phyloP scores from a whole-genome alignment of 208 protist genomes.

The Crithidia fasciculata region DNA sequence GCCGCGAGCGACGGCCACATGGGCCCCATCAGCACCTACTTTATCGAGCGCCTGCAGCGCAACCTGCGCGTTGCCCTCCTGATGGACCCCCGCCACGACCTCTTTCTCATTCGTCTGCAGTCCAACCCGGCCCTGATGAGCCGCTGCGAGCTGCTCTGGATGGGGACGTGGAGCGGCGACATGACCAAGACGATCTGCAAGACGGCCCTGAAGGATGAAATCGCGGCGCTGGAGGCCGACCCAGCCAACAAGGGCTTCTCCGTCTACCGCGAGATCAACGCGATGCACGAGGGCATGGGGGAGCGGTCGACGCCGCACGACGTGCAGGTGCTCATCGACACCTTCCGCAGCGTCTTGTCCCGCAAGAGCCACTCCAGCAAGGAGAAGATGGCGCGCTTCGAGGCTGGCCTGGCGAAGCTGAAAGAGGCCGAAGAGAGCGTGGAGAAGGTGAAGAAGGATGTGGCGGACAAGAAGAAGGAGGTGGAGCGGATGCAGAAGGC shows the following conservation, averaged over 20 bases:
- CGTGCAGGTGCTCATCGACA: conserved; percentile 86
- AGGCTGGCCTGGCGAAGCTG: conserved; percentile 94
- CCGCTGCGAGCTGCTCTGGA: conserved; percentile 95
- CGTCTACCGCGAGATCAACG: conserved; percentile 85
- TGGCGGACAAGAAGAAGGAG: conserved; percentile 85
- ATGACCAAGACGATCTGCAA: conserved; percentile 89
- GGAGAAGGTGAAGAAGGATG: conserved; percentile 90
- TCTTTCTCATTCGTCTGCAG: conserved; percentile 91
- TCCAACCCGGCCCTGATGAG: conserved; percentile 96
- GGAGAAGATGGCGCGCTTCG: conserved; percentile 81
- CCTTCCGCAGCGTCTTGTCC: conserved; percentile 80
- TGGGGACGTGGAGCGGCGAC: conserved; percentile 92
- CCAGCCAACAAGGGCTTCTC: conserved; percentile 78
- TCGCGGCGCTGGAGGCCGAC: conserved; percentile 67
- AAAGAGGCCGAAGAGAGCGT: conserved; percentile 93
- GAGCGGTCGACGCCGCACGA: conserved; percentile 79
- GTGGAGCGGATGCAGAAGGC: conserved; percentile 94
- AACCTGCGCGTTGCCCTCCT: conserved; percentile 95
- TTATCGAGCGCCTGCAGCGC: conserved; percentile 80
- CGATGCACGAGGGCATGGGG: conserved; percentile 78
- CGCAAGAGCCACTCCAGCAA: conserved; percentile 79
- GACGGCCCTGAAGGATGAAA: conserved; percentile 69
- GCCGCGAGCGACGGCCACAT: conserved; percentile 85
- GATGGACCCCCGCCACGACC: conserved; percentile 91
- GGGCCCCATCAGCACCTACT: conserved; percentile 83